Base-by-base conservation (phyloP, 345 rosid species). In the Eucalyptus erythrocorys region DNA sequence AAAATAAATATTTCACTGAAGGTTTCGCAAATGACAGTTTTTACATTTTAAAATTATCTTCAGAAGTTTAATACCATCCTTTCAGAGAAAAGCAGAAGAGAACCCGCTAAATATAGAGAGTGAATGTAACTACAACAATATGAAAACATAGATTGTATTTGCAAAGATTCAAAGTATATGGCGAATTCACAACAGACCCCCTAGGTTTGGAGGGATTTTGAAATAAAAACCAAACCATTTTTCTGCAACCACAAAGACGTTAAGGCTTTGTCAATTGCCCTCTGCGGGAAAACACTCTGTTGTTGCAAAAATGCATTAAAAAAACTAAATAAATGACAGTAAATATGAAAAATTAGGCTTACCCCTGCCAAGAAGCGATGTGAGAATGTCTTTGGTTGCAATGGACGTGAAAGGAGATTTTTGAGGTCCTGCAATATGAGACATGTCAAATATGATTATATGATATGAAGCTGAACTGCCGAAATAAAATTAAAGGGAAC, bases 321-420 rank as follows among this genome's bases (percentile, higher is more conserved):
- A 86, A 43, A 85, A 45, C 34, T 14, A 85, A 88, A 47, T 40
- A 34, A 66, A 76, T 45, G 11, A 49, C 48, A 40, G n/a, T 81
- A 85, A 5, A 37, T 86, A 22, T 24, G 53, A 48, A 88, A 90
- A 19, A 21, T 76, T 37, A 76, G 47, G 82, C 84, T 90, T 93
- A 97, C 99, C 95, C 98, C 99, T 8, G 99, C 97, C 91, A 94
- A 95, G 93, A 93, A 97, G 85, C 96, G 96, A 91, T 92, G 95
- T 48, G 99, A 98, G 93, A 98, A 96, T 88, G 96, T 90, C 86
- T 92, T 96, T 37, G 98, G 99, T 89, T 94, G 97, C 94, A 98
- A 91, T 15, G 98, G 99, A 64, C 88, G 92, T 88, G 98, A 94
- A 91, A 98, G 93, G 37, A 93, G 88, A 34, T 86, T 66, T 90